phyloP scores from a whole-genome alignment of 495 filamentous ascomycete species.

The Cudoniella acicularis region DNA sequence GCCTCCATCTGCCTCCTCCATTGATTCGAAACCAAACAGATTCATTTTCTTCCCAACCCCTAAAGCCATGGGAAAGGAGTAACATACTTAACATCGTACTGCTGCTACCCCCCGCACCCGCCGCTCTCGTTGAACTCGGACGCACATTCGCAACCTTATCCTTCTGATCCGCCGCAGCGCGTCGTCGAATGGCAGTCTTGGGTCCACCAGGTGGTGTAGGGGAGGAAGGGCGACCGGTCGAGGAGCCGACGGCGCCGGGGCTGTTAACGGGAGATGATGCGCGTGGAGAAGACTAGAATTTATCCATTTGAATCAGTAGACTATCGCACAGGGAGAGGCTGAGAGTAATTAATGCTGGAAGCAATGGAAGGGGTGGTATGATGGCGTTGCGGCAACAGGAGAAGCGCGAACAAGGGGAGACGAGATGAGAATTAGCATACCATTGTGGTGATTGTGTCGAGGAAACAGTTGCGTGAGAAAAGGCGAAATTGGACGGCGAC shows the following conservation, averaged over 20 bases:
- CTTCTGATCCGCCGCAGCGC: constrained; percentile 92
- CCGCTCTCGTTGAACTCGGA: constrained; percentile 85
- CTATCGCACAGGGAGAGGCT: too few species aligned
- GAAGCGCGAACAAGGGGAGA: not conserved
- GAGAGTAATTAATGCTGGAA: not conserved
- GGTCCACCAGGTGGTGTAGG: constrained; percentile 91
- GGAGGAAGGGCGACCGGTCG: constrained; percentile 73
- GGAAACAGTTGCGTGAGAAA: constrained; percentile 1
- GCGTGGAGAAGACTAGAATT: constrained; percentile 67
- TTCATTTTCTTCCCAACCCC: not conserved
- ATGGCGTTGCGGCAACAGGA: not conserved
- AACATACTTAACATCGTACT: constrained; percentile 93
- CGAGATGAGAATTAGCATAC: constrained; percentile 1
- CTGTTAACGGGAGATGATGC: constrained; percentile 55
- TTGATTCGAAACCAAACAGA: too few species aligned
- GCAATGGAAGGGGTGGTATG: not conserved
- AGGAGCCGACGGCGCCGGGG: constrained; percentile 51
- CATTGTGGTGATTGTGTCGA: not conserved
- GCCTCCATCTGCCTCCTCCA: not conserved
- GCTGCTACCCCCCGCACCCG: constrained; percentile 91
- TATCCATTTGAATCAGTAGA: not conserved
- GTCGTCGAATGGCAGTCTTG: constrained; percentile 87
- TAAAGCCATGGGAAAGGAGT: not conserved
- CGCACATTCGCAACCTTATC: constrained; percentile 88
- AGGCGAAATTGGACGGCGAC: not conserved